Conservation (phyloP, 1,139 yeast species). For the Nematodospora anomalae region DNA sequence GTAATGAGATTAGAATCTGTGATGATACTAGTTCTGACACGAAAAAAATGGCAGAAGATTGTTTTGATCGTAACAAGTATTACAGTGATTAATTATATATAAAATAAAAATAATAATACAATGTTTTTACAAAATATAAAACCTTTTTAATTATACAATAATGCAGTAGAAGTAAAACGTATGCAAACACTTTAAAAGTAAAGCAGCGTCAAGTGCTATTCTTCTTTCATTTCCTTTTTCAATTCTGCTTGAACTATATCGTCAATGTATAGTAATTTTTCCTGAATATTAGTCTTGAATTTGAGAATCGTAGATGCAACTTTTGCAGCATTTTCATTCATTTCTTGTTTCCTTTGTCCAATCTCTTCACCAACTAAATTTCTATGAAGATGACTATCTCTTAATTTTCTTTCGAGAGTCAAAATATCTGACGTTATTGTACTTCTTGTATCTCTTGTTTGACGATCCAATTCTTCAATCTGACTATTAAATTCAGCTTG, state of each 20-base stretch:
- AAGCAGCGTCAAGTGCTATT: not conserved
- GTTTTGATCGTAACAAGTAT: not conserved
- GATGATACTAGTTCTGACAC: too few species aligned
- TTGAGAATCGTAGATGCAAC: constrained; percentile 60
- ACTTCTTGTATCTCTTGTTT: constrained; percentile 53
- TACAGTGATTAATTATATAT: too few species aligned
- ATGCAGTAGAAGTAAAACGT: not conserved
- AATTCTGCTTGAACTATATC: constrained; percentile 25
- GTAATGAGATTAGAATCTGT: too few species aligned
- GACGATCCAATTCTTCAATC: constrained; percentile 64
- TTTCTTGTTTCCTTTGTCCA: constrained; percentile 45
- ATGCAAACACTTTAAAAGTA: not conserved
- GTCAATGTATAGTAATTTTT: constrained; percentile 56
- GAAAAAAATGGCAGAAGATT: too few species aligned
- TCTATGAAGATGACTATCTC: constrained; percentile 54
- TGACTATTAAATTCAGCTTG: constrained; percentile 58
- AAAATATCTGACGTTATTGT: constrained; percentile 55
- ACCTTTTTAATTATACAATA: not conserved
- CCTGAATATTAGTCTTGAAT: constrained; percentile 66
- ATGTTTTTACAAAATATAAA: not conserved
- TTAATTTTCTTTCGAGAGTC: constrained; percentile 57
- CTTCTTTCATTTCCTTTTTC: constrained; percentile 7
- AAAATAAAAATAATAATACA: constrained; percentile 6
- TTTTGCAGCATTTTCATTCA: constrained; percentile 55
- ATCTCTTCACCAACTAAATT: constrained; percentile 53